Evolutionary conservation across 164 flowering plant species (phyloP).

Genomic region (Piper betle): DNA sequence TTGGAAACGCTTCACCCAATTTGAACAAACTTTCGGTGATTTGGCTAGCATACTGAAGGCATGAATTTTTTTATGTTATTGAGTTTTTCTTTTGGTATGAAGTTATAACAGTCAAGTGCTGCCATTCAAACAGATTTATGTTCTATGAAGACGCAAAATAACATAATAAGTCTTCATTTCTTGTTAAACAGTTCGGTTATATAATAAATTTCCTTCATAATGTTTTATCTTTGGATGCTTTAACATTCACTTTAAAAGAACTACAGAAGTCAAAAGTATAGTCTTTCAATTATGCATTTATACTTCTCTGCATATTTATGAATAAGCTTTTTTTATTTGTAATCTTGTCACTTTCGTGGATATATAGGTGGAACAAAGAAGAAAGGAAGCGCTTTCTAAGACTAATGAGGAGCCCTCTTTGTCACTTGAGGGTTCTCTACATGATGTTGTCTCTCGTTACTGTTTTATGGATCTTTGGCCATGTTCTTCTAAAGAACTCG

Average conservation of each 20-base stretch:
- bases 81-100: no score
- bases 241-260: no score
- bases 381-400: constrained; percentile 76
- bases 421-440: constrained; percentile 55
- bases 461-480: constrained; percentile 98
- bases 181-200: no score
- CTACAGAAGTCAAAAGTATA: no score
- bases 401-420: constrained; percentile 54
- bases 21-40: constrained; percentile 93
- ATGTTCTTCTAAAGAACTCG: constrained; percentile 78
- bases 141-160: no score
- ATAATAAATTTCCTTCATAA: no score
- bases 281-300: neutral
- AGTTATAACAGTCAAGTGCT: no score
- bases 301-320: neutral
- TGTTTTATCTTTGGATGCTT: no score
- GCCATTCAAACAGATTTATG: no score
- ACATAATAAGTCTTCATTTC: no score
- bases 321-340: neutral
- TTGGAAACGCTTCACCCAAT: constrained; percentile 74
- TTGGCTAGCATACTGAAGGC: constrained; percentile 49
- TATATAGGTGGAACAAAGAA: constrained; percentile 82
- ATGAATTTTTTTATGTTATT: no score
- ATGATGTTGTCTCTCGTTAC: constrained; percentile 80
- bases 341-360: neutral